Evolutionary conservation across 2,329 filamentous ascomycete species (phyloP).

Genomic region (Pseudopyrenochaeta lycopersici): DNA sequence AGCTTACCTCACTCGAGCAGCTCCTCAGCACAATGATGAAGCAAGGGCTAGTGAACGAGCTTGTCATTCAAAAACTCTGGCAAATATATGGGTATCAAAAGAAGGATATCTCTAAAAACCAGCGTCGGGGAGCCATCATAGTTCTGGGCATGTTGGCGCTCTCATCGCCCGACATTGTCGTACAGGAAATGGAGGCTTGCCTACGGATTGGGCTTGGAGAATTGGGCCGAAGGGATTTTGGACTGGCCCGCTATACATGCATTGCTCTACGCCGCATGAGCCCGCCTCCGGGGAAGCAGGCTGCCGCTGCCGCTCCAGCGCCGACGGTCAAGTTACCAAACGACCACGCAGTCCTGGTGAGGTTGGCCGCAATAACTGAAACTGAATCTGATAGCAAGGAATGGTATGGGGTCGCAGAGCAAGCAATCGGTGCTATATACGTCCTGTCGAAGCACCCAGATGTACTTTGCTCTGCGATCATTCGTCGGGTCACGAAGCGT

Average conservation of each 20-base stretch:
- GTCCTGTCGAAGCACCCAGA: constrained; percentile 93
- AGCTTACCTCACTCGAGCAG: constrained; percentile 94
- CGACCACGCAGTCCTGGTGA: constrained; percentile 85
- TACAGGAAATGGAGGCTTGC: constrained; percentile 95
- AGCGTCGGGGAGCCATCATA: constrained; percentile 92
- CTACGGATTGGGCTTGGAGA: constrained; percentile 85
- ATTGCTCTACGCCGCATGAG: constrained; percentile 92
- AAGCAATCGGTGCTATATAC: constrained; percentile 95
- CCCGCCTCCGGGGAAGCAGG: constrained; percentile 72
- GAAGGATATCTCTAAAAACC: constrained; percentile 85
- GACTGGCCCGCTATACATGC: constrained; percentile 93
- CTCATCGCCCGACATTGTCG: constrained; percentile 89
- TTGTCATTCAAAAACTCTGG: constrained; percentile 93
- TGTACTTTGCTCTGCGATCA: constrained; percentile 87
- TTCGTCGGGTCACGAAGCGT: constrained; percentile 83
- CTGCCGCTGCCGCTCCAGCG: constrained; percentile 62
- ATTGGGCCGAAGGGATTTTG: constrained; percentile 82
- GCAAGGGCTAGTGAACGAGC: constrained; percentile 82
- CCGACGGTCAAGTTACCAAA: constrained; percentile 81
- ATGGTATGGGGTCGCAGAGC: constrained; percentile 92
- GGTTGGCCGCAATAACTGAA: constrained; percentile 84
- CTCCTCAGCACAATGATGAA: constrained; percentile 98
- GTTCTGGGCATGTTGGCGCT: constrained; percentile 96
- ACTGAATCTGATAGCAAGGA: constrained; percentile 90
- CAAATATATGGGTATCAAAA: constrained; percentile 96